phyloP scores from a whole-genome alignment of 768 basidiomycete species.

The Lactarius sanguifluus region DNA sequence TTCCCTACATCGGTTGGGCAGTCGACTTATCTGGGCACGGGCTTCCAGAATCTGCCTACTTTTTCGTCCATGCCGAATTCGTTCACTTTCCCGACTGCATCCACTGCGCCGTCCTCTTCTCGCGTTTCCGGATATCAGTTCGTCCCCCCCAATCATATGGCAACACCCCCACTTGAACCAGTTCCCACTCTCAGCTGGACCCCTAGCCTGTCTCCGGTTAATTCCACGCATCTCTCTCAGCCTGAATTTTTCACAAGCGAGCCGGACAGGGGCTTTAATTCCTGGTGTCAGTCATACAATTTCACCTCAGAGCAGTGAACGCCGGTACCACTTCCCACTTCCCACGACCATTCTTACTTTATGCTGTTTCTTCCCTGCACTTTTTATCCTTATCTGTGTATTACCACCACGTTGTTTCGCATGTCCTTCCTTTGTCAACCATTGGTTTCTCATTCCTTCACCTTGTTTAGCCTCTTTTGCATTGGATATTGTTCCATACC shows the following conservation, averaged over 20 bases:
- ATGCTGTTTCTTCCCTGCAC: background rate
- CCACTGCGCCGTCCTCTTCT: background rate
- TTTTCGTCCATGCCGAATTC: background rate
- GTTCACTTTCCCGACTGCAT: background rate
- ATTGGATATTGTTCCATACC: background rate
- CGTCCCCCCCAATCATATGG: background rate
- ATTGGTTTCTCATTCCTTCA: background rate
- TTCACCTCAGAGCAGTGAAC: background rate
- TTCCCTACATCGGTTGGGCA: background rate
- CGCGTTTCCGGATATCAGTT: background rate
- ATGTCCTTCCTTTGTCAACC: background rate
- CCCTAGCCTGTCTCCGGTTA: background rate
- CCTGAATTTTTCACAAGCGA: background rate
- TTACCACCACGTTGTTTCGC: background rate
- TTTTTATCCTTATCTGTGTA: background rate
- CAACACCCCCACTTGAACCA: background rate
- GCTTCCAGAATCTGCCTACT: background rate
- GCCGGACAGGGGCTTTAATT: background rate
- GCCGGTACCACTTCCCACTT: background rate
- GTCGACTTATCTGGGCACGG: background rate
- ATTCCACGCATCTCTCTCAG: background rate
- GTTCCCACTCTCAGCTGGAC: slow-evolving; percentile 1
- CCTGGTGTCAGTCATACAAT: slow-evolving; percentile 6
- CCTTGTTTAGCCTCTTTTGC: background rate
- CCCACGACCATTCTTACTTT: background rate